Percentiles rank a stretch among this genome's conserved stretches.
Conservation (phyloP, 371 early-diverging fungal species). For the Circinella umbellata region DNA sequence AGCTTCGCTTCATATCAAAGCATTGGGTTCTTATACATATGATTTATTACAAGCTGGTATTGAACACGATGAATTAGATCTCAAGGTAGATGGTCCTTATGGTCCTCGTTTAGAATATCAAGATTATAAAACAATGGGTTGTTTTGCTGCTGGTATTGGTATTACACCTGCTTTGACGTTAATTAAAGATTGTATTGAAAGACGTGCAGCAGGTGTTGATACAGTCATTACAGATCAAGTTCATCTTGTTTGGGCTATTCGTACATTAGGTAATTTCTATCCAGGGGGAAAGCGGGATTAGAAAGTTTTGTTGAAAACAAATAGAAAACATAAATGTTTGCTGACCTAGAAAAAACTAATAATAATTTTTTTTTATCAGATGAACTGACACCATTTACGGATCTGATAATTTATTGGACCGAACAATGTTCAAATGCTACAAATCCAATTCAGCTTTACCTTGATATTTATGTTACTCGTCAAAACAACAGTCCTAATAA, state of each 20-base stretch:
- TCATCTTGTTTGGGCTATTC: slow-evolving; percentile 49
- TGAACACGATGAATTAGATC: slow-evolving; percentile 17
- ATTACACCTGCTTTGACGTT: slow-evolving; percentile 49
- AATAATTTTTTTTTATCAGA: slow-evolving; percentile 26
- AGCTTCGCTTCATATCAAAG: slow-evolving; percentile 51
- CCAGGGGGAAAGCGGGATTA: too few relatives aligned
- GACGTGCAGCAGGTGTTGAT: slow-evolving; percentile 38
- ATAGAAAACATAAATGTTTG: too few relatives aligned
- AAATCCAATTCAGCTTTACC: slow-evolving; percentile 29
- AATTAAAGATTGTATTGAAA: slow-evolving; percentile 43
- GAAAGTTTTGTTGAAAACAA: neutral
- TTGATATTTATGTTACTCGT: slow-evolving; percentile 42
- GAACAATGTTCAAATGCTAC: slow-evolving; percentile 26
- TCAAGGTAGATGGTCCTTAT: slow-evolving; percentile 50
- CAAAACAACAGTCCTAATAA: slow-evolving; percentile 15
- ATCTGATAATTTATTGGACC: slow-evolving; percentile 35
- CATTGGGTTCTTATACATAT: slow-evolving; percentile 38
- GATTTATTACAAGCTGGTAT: slow-evolving; percentile 15
- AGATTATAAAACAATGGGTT: slow-evolving; percentile 40
- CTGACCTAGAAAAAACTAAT: neutral
- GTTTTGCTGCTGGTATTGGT: slow-evolving; percentile 51
- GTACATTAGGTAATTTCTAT: slow-evolving; percentile 27
- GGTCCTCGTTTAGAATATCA: slow-evolving; percentile 46
- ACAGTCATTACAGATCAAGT: slow-evolving; percentile 43
- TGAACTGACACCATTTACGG: slow-evolving; percentile 37